Evolutionary conservation across 768 basidiomycete genomes (phyloP).

Genomic region (Hysterangium stoloniferum): DNA sequence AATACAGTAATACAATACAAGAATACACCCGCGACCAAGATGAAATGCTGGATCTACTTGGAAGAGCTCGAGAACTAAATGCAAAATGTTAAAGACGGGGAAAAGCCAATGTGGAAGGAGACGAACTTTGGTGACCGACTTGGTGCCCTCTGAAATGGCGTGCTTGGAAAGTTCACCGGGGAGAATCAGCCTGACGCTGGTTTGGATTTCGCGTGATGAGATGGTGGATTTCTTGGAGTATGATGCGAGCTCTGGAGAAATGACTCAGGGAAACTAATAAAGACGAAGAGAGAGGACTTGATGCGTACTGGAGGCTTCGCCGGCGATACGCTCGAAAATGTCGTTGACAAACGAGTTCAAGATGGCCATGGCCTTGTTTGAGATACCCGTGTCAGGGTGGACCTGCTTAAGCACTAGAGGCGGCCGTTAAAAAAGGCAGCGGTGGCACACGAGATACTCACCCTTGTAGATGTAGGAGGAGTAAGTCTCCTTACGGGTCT

Average conservation of each 20-base stretch:
- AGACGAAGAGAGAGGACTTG: neutral
- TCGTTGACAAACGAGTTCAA: conserved; percentile 91
- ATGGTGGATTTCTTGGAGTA: conserved; percentile 99
- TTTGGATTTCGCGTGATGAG: conserved; percentile 97
- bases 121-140: conserved; percentile 56
- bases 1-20: conserved; percentile 10
- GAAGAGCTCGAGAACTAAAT: conserved; percentile 12
- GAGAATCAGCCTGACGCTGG: conserved; percentile 88
- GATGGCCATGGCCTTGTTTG: conserved; percentile 93
- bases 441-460: conserved; percentile 23
- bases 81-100: neutral
- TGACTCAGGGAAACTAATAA: neutral
- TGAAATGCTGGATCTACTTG: neutral
- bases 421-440: neutral
- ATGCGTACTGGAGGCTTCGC: conserved; percentile 75
- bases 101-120: neutral
- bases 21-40: neutral
- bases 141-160: conserved; percentile 92
- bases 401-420: conserved; percentile 85
- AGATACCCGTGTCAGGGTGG: conserved; percentile 98
- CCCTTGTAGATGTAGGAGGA: conserved; percentile 95
- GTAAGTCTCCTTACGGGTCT: conserved; percentile 87
- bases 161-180: conserved; percentile 98
- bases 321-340: conserved; percentile 88
- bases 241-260: conserved; percentile 90